Evolutionary conservation across 2,329 filamentous ascomycete species (phyloP).

Genomic region (Stromatinia cepivora): DNA sequence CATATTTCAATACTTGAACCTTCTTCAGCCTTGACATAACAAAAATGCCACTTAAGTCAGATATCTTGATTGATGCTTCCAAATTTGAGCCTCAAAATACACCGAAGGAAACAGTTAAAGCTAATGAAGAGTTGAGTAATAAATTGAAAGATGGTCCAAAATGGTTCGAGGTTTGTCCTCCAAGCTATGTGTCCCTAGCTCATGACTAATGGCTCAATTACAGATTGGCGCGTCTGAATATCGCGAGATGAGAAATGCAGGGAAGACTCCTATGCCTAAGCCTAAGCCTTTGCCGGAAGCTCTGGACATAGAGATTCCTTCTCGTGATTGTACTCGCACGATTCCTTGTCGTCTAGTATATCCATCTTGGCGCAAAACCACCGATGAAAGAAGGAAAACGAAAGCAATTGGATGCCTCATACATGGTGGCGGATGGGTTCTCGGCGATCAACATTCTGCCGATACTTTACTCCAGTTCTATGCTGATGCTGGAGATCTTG

Average conservation of each 20-base stretch:
- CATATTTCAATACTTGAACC: too few relatives aligned
- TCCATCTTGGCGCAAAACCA: slow-evolving; percentile 32
- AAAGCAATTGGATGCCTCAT: slow-evolving; percentile 55
- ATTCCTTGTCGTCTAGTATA: slow-evolving; percentile 50
- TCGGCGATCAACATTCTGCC: slow-evolving; percentile 37
- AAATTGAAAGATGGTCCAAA: slow-evolving; percentile 43
- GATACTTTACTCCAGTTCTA: slow-evolving; percentile 49
- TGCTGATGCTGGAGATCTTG: slow-evolving; percentile 50
- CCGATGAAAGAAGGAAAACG: slow-evolving; percentile 51
- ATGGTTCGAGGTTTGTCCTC: slow-evolving; percentile 52
- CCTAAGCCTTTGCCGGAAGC: slow-evolving; percentile 49
- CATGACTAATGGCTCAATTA: slow-evolving; percentile 2
- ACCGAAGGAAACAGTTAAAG: slow-evolving; percentile 44
- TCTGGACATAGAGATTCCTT: slow-evolving; percentile 51
- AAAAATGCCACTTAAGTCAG: slow-evolving; percentile 42
- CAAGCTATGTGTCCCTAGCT: background rate
- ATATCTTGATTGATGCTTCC: slow-evolving; percentile 45
- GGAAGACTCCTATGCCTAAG: slow-evolving; percentile 52
- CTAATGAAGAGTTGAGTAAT: slow-evolving; percentile 45
- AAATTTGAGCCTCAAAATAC: slow-evolving; percentile 48
- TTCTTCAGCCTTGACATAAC: background rate
- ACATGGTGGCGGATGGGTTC: slow-evolving; percentile 47
- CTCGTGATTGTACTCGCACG: slow-evolving; percentile 50
- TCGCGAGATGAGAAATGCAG: slow-evolving; percentile 53
- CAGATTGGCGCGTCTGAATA: slow-evolving; percentile 55